These are phyloP conservation scores for Helianthus annuus DNA, from an alignment of 129 eudicot species.

Conservation along the genomic window HanXRQr2.0-SUNRISE NC_035438.2:10291221-10291720, in stretches of 20 bases:
- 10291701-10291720: not conserved
- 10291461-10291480: not conserved
- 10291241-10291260: not conserved
- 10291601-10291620: not conserved
- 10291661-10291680: not conserved
- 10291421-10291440: not conserved
- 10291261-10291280: slow-evolving; percentile 19
- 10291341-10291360: slow-evolving; percentile 67
- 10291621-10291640: not conserved
- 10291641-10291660: not conserved
- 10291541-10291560: not conserved
- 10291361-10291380: slow-evolving; percentile 11
- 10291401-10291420: not conserved
- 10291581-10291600: not conserved
- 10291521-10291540: not conserved
- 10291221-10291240: not conserved
- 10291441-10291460: not conserved
- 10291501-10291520: not conserved
- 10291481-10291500: not conserved
- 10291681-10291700: not conserved
- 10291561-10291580: not conserved
- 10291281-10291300: not conserved
- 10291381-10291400: not conserved
- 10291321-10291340: slow-evolving; percentile 64
- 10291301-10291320: slow-evolving; percentile 18